Conservation (phyloP, 768 basidiomycete species). For the Cystobasidium tubakii region DNA sequence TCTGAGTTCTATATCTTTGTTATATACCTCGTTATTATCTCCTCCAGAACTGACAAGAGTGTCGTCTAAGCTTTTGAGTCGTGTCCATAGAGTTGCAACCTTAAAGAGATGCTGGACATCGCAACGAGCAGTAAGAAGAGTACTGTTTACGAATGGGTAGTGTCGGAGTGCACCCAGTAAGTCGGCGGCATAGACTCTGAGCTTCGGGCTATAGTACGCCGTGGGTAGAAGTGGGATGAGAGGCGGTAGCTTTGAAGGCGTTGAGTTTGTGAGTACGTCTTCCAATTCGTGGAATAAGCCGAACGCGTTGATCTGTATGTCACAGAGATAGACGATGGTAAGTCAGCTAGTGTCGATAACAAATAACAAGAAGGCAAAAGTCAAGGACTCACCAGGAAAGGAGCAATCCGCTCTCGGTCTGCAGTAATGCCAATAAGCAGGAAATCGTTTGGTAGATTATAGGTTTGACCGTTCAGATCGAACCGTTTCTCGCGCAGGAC, state of each 20-base stretch:
- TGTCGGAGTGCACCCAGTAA: conserved; percentile 2
- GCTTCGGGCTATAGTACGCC: background rate
- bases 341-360: background rate
- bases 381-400: background rate
- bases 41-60: background rate
- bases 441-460: conserved; percentile 8
- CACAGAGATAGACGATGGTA: background rate
- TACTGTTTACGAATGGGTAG: background rate
- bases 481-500: conserved; percentile 9
- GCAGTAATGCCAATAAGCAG: background rate
- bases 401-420: background rate
- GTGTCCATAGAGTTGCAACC: background rate
- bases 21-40: background rate
- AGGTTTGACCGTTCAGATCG: background rate
- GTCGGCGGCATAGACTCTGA: conserved; percentile 9
- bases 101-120: background rate
- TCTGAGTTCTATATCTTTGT: background rate
- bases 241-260: background rate
- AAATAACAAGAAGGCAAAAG: background rate
- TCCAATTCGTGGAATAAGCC: background rate
- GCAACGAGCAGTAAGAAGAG: conserved; percentile 5
- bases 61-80: background rate
- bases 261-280: background rate
- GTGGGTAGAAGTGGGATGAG: background rate
- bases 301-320: background rate